Base-by-base conservation (phyloP, 768 basidiomycete genomes). In the Podaxis sp. region DNA sequence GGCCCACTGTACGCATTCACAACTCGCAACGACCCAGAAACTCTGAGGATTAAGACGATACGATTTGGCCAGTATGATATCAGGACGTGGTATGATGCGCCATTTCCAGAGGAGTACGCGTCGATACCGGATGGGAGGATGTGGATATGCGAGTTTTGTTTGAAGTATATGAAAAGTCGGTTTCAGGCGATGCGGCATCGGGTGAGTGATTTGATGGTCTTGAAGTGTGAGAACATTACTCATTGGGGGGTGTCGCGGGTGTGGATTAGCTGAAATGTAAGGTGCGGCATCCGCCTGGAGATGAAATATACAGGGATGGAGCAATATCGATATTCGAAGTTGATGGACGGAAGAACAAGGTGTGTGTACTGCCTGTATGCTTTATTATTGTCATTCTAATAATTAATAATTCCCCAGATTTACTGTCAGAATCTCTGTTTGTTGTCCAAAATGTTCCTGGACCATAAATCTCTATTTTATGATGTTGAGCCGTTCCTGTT, bases 401-500 rank as follows among this genome's bases (percentile, higher is more conserved):
- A 15, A 6, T 22, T 51, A 15, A 19, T 12, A 15, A 6, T 22
- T 56, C 28, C 4, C 15, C 71, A 94, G 92, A 99, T 99, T 70
- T 99, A 98, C 74, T 99, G 97, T 74, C 97, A 99, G 73, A 99
- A 99, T 74, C 84, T 99, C 28, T 99, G 96, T 75, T 81, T 99
- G 64, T 82, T 99, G 42, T 96, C 96, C 63, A 98, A 97, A 76
- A 98, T 98, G 96, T 99, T 99, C 76, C 85, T 99, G 68, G 95
- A 98, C 74, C 95, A 97, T 79, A 99, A 99, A 75, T 98, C 96
- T 17, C 85, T 99, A 55, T 98, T 98, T 76, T 98, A 99, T 78
- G 96, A 99, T 76, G 96, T 99, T 67, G 97, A 99, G 75, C 97
- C 97, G 0, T 99, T 99, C 76, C 79, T 99, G 52, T 99, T 99